Evolutionary conservation across 495 filamentous ascomycete genomes (phyloP).

Genomic region (Tricharina praecox): DNA sequence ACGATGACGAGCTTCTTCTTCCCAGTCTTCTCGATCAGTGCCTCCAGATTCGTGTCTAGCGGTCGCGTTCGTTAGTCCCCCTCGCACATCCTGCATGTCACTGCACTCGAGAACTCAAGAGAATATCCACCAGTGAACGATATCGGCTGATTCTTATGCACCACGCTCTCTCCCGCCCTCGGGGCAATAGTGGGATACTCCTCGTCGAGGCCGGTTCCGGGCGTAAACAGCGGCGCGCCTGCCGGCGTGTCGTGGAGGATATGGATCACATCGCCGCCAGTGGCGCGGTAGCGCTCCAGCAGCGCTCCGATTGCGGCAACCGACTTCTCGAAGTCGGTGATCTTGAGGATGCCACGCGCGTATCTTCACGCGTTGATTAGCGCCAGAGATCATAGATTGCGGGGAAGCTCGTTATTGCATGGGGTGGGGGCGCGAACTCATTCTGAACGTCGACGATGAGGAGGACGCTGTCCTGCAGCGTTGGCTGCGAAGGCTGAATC

Average conservation of each 20-base stretch:
- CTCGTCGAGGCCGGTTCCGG: slow-evolving; percentile 34
- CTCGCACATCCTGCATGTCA: background rate
- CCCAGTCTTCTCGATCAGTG: slow-evolving; percentile 16
- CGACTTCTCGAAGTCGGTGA: slow-evolving; percentile 32
- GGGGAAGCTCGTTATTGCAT: background rate
- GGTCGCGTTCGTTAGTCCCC: background rate
- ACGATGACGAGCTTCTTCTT: slow-evolving; percentile 20
- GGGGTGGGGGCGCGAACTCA: slow-evolving; percentile 14
- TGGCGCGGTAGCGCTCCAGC: slow-evolving; percentile 36
- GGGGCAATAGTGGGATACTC: slow-evolving; percentile 38
- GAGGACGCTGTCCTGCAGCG: slow-evolving; percentile 36
- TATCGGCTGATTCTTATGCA: slow-evolving; percentile 18
- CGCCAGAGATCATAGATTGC: too few relatives aligned
- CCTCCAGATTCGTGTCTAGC: slow-evolving; percentile 20
- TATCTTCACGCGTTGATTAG: slow-evolving; percentile 24
- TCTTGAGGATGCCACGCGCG: slow-evolving; percentile 35
- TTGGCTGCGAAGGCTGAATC: slow-evolving; percentile 33
- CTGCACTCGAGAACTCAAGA: background rate
- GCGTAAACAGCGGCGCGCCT: slow-evolving; percentile 46
- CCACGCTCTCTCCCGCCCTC: slow-evolving; percentile 31
- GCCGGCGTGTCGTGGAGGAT: slow-evolving; percentile 37
- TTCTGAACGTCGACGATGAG: slow-evolving; percentile 46
- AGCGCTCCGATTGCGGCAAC: slow-evolving; percentile 35
- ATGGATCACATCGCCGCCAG: slow-evolving; percentile 38
- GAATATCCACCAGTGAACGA: slow-evolving; percentile 16